Evolutionary conservation across 768 basidiomycete species (phyloP).

Genomic region (Rubroboletus pulcherrimus): DNA sequence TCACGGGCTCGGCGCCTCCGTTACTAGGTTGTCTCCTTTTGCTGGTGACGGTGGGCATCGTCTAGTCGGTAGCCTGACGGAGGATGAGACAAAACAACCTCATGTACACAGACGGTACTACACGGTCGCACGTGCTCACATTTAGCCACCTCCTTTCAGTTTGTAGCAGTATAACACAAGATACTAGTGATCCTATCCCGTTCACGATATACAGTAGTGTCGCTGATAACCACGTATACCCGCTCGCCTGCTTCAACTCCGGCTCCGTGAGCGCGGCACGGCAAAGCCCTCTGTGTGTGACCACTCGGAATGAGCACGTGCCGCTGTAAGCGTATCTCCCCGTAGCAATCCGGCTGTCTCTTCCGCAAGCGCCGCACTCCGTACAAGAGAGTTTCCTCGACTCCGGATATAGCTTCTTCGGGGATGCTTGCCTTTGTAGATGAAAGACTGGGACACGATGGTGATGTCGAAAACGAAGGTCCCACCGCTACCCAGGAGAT

Average conservation of each 20-base stretch:
- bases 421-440: slow-evolving; percentile 59
- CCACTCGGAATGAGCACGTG: slow-evolving; percentile 25
- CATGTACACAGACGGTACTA: not conserved
- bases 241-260: slow-evolving; percentile 28
- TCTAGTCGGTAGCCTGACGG: slow-evolving; percentile 4
- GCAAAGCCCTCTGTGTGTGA: slow-evolving; percentile 18
- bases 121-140: slow-evolving; percentile 16
- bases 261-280: slow-evolving; percentile 35
- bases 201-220: slow-evolving; percentile 1
- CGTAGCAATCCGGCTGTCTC: slow-evolving; percentile 49
- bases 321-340: slow-evolving; percentile 35
- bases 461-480: slow-evolving; percentile 91
- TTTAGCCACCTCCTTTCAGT: not conserved
- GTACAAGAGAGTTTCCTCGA: slow-evolving; percentile 27
- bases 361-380: slow-evolving; percentile 34
- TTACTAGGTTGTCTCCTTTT: slow-evolving; percentile 17
- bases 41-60: slow-evolving; percentile 17
- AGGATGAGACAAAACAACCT: not conserved
- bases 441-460: slow-evolving; percentile 80
- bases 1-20: not conserved
- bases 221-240: not conserved
- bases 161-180: not conserved
- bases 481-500: slow-evolving; percentile 87
- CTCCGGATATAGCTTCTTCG: slow-evolving; percentile 27
- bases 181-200: not conserved